Evolutionary conservation across 176 grass and related monocot genomes (phyloP).

Genomic region (Bolboschoenus planiculmis): DNA sequence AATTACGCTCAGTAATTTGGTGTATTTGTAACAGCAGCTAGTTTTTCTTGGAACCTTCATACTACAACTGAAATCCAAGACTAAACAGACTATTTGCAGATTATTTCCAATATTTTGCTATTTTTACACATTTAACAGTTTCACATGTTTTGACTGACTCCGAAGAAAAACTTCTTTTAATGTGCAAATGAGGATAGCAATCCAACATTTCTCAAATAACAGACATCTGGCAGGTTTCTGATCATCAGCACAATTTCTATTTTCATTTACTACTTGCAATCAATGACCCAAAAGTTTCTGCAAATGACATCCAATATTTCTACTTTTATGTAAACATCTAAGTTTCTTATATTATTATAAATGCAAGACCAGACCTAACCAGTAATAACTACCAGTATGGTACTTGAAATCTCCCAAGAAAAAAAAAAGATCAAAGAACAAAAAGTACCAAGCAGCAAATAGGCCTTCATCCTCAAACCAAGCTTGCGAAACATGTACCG

Average conservation of each 20-base stretch:
- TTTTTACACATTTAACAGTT: background rate
- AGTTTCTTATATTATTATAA: background rate
- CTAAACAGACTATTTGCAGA: constrained; percentile 14
- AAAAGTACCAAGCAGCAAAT: constrained; percentile 68
- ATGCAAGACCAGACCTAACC: background rate
- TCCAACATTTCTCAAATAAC: background rate
- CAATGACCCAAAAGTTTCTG: background rate
- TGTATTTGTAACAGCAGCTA: constrained; percentile 25
- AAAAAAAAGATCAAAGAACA: background rate
- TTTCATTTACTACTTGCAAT: background rate
- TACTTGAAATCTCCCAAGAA: constrained; percentile 3
- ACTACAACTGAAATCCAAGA: background rate
- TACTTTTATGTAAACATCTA: background rate
- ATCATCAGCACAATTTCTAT: background rate
- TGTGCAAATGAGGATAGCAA: background rate
- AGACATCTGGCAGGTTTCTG: background rate
- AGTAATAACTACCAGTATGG: background rate
- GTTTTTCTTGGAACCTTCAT: constrained; percentile 20
- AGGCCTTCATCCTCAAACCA: constrained; percentile 91
- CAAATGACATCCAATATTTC: background rate
- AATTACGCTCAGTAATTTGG: constrained; percentile 15
- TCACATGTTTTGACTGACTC: background rate
- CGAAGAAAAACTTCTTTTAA: background rate
- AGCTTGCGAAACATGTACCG: constrained; percentile 93
- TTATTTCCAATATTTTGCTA: background rate